A percentile compares a stretch with the other conserved stretches of the same genome.
Conservation (phyloP, 371 early-diverging fungal species). For the Choanephora cucurbitarum region DNA sequence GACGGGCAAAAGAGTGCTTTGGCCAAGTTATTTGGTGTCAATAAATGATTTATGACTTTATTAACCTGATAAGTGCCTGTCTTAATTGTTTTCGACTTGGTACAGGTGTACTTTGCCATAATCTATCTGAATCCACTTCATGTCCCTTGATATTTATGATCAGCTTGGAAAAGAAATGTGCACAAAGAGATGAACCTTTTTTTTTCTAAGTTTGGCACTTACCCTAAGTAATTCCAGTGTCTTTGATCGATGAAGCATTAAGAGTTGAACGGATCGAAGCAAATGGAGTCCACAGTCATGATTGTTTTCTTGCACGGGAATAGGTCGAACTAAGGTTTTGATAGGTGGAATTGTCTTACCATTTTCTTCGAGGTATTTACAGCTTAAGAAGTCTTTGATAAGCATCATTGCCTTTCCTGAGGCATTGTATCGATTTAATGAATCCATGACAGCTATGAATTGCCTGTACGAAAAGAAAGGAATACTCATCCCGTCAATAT, state of each 20-base stretch:
- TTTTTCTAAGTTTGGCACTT: background rate
- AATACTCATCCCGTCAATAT: no score
- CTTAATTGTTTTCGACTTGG: background rate
- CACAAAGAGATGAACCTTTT: no score
- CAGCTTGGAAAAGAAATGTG: no score
- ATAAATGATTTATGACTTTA: background rate
- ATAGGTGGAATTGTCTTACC: background rate
- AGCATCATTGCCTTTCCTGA: background rate
- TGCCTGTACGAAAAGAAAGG: no score
- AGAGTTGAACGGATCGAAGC: background rate
- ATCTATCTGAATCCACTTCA: background rate
- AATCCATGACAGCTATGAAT: background rate
- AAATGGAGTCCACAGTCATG: background rate
- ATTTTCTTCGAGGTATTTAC: background rate
- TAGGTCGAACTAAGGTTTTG: background rate
- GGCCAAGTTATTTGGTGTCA: conserved; percentile 23
- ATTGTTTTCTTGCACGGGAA: background rate
- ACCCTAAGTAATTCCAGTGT: background rate
- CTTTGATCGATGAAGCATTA: background rate
- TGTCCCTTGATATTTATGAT: no score
- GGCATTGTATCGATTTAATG: background rate
- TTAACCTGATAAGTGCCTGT: background rate
- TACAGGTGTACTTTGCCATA: background rate
- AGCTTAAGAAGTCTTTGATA: background rate
- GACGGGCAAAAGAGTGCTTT: conserved; percentile 45